Evolutionary conservation across 1,139 yeast species (phyloP), one percentile per base, ranked within the genome.

Genomic region (Candida sp.): DNA sequence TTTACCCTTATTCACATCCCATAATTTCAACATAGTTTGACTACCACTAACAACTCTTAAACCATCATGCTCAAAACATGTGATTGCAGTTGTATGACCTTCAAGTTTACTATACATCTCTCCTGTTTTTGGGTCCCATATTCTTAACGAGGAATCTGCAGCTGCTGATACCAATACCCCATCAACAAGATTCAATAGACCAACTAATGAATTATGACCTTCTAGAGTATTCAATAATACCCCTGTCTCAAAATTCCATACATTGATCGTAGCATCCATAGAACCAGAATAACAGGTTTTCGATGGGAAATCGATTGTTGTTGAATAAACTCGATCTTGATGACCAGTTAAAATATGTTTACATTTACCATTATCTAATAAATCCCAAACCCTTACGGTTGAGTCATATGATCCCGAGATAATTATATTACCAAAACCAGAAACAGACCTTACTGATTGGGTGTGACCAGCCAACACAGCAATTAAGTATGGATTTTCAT

Each of bases 341-440:
- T 95, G 99, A 4, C 97, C 98, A 2, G 80, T 70, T 29, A 93
- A 71, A 11, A 86, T 81, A 65, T 83, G 84, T 44, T 79, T 77
- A 60, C 97, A 89, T 43, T 74, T 75, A 40, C 88, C 88, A 21
- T 85, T 81, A 35, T 81, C 76, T 38, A 79, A 61, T 46, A 90
- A 73, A 55, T 87, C 95, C 99, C 99, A 93, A 1, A 93, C 96
- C 49, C 97, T 76, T 5, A 91, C 90, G 1, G 90, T 87, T 41
- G 87, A 79, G 63, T 93, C 99, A 60, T 93, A 93, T 3, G 96
- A 87, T 0, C 97, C 98, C 32, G 95, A 86, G 2, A 93, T 83
- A 29, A 91, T 79, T 7, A 86, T 79, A 55, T 88, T 88, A 1
- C 95, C 97, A 60, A 82, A 73, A 0, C 96, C 97, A 2, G 95